Base-by-base conservation (phyloP, 192 early-diverging fungal genomes). In the Allomyces arbusculus region DNA sequence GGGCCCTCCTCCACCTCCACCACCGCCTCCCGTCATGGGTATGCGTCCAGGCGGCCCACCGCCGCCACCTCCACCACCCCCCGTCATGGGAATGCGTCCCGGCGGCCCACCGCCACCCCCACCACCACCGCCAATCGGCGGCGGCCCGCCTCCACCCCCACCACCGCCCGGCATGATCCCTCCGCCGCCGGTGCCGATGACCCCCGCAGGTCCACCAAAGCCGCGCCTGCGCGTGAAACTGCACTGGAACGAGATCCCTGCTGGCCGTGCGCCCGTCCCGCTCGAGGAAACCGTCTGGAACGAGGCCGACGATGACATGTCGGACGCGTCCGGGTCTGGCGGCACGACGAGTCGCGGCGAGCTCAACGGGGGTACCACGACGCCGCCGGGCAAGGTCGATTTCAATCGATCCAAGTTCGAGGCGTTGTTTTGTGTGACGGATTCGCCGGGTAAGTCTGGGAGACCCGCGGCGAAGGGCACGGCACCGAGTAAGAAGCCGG, bases 181-280 rank as follows among this genome's bases (percentile, higher is more conserved):
- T 2, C 25, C 64, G 23, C 64, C 64, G 22, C 64, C 23, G 3
- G 22, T 24, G 63, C 63, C 63, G 6, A 20, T 40, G 33, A 64
- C 62, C 55, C 22, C 61, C 45, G 45, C 26, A 67, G 23, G 26
- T 1, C 23, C 62, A 11, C 23, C 62, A 61, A 78, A 78, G 62
- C 66, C 61, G 12, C 74, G 76, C 10, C 74, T 63, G 3, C 67
- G 71, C 20, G 76, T 77, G 24, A 73, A 74, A 55, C 44, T 78
- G 26, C 77, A 78, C 44, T 80, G 78, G 79, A 69, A 73, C 63
- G 78, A 80, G 66, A 72, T 78, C 33, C 40, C 26, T 25, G 26
- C 62, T 11, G 61, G 50, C 12, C 50, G 50, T 6, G 50, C 50
- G 50, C 50, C 50, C 1, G 50, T 58, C 12, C 50, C 44, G 58